Conservation (phyloP, 164 flowering plant genomes). For the Cinnamomum micranthum region DNA sequence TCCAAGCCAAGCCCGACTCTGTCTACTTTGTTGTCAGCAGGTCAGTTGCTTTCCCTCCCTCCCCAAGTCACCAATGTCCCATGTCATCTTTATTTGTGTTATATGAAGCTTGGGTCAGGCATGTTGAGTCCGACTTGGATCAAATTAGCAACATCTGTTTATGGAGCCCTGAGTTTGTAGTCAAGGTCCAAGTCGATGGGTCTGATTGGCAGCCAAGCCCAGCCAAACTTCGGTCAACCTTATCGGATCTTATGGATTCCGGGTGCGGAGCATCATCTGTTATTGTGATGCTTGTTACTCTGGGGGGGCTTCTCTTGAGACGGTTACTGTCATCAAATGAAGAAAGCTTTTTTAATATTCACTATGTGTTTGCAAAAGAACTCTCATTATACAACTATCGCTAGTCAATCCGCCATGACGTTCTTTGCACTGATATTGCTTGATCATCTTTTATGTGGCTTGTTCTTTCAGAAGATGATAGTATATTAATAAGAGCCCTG, state of each 20-base stretch:
- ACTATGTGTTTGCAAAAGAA: no score
- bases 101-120: not conserved
- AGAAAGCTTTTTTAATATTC: no score
- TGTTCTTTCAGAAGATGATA: not conserved
- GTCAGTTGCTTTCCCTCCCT: conserved; percentile 16
- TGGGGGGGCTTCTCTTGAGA: no score
- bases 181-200: not conserved
- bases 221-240: not conserved
- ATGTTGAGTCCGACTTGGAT: not conserved
- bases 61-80: not conserved
- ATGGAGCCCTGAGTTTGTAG: not conserved
- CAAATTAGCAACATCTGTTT: not conserved
- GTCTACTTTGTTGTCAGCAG: conserved; percentile 95
- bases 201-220: not conserved
- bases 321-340: no score
- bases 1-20: conserved; percentile 95
- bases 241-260: not conserved
- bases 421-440: no score
- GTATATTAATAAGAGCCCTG: not conserved
- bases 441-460: no score
- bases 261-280: no score
- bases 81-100: not conserved
- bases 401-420: no score
- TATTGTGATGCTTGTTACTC: no score
- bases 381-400: no score